Evolutionary conservation across 2,329 filamentous ascomycete genomes (phyloP), one percentile per base, ranked within the genome.

Genomic region (Triangularia setosa): DNA sequence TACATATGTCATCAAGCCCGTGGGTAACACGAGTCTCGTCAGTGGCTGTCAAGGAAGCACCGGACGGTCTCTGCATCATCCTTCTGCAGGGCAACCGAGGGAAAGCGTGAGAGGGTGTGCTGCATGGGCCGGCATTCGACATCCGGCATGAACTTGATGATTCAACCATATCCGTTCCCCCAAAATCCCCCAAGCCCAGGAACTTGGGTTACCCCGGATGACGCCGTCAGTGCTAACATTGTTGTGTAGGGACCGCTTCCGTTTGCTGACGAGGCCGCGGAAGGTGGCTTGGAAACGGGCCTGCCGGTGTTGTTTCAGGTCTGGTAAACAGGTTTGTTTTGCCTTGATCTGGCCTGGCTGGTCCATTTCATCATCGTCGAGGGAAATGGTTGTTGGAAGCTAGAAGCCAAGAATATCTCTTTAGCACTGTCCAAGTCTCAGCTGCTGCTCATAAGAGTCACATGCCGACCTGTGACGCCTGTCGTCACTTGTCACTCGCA

Each of bases 1-100:
- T n/a, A n/a, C n/a, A 25, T 23, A 25, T 16, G 52, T 27, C 52
- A 18, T 44, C 16, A n/a, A n/a, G 23, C 33, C 25, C 35, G 58
- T 60, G 58, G 35, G 35, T 53, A 60, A 44, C 35, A 60, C 58
- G 28, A 30, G 40, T 23, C 14, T 18, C 58, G 58, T 60, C 58
- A 60, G 40, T 60, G 58, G 58, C 58, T 60, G 35, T 53, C 58
- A 55, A 55, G 52, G 14, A 40, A 18, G 24, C 21, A 54, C 21
- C 48, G 48, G 52, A 55, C 11, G n/a, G 25, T 48, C 40, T n/a
- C 21, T 48, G n/a, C 40, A 48, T 48, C 40, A 48, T 48, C 40
- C 40, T 27, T 25, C 52, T 55, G 52, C 52, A 55, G 52, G 52
- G 52, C 52, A 55, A 25, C 52, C 52, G 23, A 25, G 52, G 23